These are phyloP conservation scores for Erysimum cheiri DNA, from an alignment of 441 rosid genomes.

Conservation along the genomic window DNA sequence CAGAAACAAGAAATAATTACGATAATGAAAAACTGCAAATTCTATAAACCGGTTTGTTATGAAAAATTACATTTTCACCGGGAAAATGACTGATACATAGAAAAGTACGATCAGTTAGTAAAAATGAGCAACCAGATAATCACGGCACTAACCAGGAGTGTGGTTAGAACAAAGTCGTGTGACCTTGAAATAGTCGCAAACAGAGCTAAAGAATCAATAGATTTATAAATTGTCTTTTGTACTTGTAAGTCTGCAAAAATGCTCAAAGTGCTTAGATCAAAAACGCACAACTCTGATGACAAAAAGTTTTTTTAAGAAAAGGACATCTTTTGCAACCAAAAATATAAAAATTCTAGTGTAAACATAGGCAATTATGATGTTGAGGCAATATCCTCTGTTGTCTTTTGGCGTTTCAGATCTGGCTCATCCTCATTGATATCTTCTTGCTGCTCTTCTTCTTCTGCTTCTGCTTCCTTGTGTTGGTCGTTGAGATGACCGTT, in stretches of 20 bases:
- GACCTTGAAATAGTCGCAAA: not conserved
- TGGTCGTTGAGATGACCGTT: slow-evolving; percentile 67
- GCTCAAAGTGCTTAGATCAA: slow-evolving; percentile 4
- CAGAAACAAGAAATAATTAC: no score
- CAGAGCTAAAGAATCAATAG: not conserved
- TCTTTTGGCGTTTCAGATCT: slow-evolving; percentile 44
- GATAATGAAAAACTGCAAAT: not conserved
- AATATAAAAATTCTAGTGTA: not conserved
- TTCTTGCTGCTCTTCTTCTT: slow-evolving; percentile 51
- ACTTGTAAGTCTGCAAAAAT: not conserved
- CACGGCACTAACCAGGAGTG: no score
- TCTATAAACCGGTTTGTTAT: no score
- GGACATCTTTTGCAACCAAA: slow-evolving; percentile 16
- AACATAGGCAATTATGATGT: slow-evolving; percentile 30
- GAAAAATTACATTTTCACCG: not conserved
- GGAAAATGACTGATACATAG: no score
- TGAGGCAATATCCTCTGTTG: slow-evolving; percentile 32
- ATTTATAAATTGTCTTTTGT: not conserved
- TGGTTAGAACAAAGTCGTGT: no score
- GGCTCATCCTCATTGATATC: slow-evolving; percentile 40
- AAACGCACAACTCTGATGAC: slow-evolving; percentile 10
- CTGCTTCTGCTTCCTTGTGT: slow-evolving; percentile 52
- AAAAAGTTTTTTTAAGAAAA: not conserved
- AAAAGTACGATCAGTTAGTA: no score
- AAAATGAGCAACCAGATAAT: no score